Evolutionary conservation across 1,139 yeast genomes (phyloP).

Genomic region (Debaryomyces coudertii): DNA sequence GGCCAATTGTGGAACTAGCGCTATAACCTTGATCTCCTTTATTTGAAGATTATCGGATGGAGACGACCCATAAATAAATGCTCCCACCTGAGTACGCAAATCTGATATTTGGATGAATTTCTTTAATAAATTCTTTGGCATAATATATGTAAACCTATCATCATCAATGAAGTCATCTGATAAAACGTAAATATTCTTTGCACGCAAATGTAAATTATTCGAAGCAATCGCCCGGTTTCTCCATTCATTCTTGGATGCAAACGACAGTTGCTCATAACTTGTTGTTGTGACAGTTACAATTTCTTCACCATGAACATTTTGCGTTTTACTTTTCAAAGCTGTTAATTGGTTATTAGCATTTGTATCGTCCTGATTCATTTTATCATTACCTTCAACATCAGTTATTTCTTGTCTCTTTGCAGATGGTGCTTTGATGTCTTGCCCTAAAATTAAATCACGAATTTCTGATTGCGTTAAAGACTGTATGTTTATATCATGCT

Average conservation of each 20-base stretch:
- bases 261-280: slow-evolving; percentile 81
- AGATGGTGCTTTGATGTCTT: slow-evolving; percentile 89
- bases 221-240: slow-evolving; percentile 83
- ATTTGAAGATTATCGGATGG: slow-evolving; percentile 71
- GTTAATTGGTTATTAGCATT: slow-evolving; percentile 52
- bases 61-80: slow-evolving; percentile 73
- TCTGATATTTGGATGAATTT: slow-evolving; percentile 84
- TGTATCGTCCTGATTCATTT: slow-evolving; percentile 39
- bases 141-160: slow-evolving; percentile 61
- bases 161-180: slow-evolving; percentile 58
- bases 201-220: slow-evolving; percentile 68
- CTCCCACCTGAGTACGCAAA: slow-evolving; percentile 81
- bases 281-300: slow-evolving; percentile 93
- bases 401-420: slow-evolving; percentile 76
- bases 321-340: slow-evolving; percentile 82
- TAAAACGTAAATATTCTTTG: slow-evolving; percentile 72
- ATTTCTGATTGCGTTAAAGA: slow-evolving; percentile 92
- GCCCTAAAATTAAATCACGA: slow-evolving; percentile 91
- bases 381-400: slow-evolving; percentile 79
- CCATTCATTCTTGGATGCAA: slow-evolving; percentile 91
- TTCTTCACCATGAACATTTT: slow-evolving; percentile 95
- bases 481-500: slow-evolving; percentile 82
- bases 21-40: slow-evolving; percentile 77
- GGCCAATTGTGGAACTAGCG: slow-evolving; percentile 88
- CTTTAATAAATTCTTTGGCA: slow-evolving; percentile 81